Conservation (phyloP, 192 early-diverging fungal genomes). For the Coemansia interrupta region DNA sequence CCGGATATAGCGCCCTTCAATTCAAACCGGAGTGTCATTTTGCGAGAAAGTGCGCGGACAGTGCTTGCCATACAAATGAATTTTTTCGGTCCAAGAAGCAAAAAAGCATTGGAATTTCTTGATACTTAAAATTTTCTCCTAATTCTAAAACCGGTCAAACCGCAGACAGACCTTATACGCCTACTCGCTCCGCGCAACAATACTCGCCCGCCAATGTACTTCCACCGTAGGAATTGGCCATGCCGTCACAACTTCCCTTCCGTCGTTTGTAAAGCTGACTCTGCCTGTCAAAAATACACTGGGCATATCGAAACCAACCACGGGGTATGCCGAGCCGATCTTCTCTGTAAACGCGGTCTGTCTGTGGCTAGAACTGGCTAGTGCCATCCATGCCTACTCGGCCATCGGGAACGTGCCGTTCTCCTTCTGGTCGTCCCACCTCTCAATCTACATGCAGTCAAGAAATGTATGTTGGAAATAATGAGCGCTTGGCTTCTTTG, state of each 20-base stretch:
- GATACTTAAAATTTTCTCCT: no score
- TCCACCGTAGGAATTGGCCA: no score
- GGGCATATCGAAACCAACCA: neutral
- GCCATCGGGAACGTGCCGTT: conserved; percentile 46
- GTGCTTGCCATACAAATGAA: neutral
- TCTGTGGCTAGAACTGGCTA: neutral
- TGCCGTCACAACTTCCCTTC: no score
- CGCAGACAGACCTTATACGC: no score
- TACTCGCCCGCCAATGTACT: no score
- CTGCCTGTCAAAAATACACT: no score
- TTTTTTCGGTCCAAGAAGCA: no score
- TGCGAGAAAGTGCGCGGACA: conserved; percentile 4
- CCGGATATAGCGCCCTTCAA: conserved; percentile 2
- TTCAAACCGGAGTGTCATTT: conserved; percentile 45
- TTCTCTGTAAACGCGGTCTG: neutral
- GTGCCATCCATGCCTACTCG: conserved; percentile 11
- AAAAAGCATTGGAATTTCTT: neutral
- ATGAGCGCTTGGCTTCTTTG: neutral
- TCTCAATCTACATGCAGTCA: conserved; percentile 39
- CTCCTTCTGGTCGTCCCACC: conserved; percentile 51
- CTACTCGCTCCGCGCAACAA: no score
- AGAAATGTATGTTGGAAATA: neutral
- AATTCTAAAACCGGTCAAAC: no score
- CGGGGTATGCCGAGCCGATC: no score
- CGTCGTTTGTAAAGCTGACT: no score